phyloP scores from a whole-genome alignment of 257 asterid genomes.

The Linderniella brevidens region DNA sequence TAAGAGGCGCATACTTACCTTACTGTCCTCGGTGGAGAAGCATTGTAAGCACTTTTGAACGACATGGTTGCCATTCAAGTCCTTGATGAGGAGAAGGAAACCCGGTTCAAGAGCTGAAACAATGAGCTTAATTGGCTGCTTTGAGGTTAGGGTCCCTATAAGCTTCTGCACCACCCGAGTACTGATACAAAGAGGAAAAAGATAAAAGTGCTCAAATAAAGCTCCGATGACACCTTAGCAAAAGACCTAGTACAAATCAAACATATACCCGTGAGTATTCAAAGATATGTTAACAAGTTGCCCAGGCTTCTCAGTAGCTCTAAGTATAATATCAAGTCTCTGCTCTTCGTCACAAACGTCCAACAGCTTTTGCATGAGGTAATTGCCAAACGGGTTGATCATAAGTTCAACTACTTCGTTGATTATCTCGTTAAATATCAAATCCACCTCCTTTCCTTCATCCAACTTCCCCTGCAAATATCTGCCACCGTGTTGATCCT shows the following conservation, averaged over 20 bases:
- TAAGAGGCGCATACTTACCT: constrained; percentile 29
- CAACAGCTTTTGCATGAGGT: constrained; percentile 83
- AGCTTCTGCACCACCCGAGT: constrained; percentile 95
- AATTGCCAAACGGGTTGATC: constrained; percentile 92
- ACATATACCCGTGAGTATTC: constrained; percentile 77
- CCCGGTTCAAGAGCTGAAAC: constrained; percentile 82
- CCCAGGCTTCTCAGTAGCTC: constrained; percentile 59
- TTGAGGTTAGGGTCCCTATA: constrained; percentile 65
- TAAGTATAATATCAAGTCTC: constrained; percentile 50
- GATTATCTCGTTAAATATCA: constrained; percentile 56
- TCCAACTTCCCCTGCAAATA: constrained; percentile 76
- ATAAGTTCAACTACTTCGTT: constrained; percentile 68
- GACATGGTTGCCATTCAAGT: constrained; percentile 83
- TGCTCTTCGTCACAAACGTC: constrained; percentile 88
- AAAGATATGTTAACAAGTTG: constrained; percentile 70
- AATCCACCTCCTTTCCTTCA: constrained; percentile 65
- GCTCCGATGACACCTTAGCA: background rate
- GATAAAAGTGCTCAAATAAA: constrained; percentile 4
- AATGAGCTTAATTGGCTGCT: constrained; percentile 48
- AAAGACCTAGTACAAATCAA: constrained; percentile 3
- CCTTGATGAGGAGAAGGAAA: constrained; percentile 72
- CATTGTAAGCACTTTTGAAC: constrained; percentile 81
- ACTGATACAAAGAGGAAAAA: constrained; percentile 25
- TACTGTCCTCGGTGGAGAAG: constrained; percentile 56
- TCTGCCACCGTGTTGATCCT: constrained; percentile 93